Conservation (phyloP, 768 basidiomycete species). For the Rhodotorula taiwanensis region DNA sequence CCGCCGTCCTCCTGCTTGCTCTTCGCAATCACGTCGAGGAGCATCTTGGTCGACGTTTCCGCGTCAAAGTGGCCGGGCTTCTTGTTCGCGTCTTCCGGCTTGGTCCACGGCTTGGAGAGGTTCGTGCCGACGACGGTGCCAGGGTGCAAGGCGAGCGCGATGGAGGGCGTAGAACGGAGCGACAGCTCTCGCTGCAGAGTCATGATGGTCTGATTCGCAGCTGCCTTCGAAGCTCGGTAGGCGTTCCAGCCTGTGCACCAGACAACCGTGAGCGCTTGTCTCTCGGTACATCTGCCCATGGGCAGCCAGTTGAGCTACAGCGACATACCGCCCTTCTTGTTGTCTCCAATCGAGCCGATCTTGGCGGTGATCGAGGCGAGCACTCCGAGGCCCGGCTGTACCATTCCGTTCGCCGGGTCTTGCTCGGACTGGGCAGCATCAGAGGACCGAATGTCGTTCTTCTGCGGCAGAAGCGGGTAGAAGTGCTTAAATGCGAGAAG, state of each 20-base stretch:
- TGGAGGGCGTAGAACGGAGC: slow-evolving; percentile 19
- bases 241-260: slow-evolving; percentile 17
- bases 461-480: slow-evolving; percentile 45
- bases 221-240: slow-evolving; percentile 47
- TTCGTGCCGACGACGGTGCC: slow-evolving; percentile 37
- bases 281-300: slow-evolving; percentile 38
- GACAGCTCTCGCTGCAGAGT: slow-evolving; percentile 47
- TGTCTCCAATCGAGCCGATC: slow-evolving; percentile 48
- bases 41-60: slow-evolving; percentile 37
- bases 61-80: slow-evolving; percentile 44
- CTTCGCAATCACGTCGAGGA: slow-evolving; percentile 32
- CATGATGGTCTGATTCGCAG: slow-evolving; percentile 47
- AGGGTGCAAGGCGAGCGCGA: slow-evolving; percentile 37
- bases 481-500: slow-evolving; percentile 49
- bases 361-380: slow-evolving; percentile 46
- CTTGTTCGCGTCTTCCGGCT: slow-evolving; percentile 42
- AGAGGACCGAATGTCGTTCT: slow-evolving; percentile 38
- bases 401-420: slow-evolving; percentile 45
- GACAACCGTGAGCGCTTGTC: neutral
- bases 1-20: slow-evolving; percentile 31
- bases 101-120: slow-evolving; percentile 35
- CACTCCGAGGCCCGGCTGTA: slow-evolving; percentile 40
- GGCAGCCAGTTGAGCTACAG: slow-evolving; percentile 19
- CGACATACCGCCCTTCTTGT: slow-evolving; percentile 43
- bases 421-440: slow-evolving; percentile 17